Base-by-base conservation (phyloP, 2,329 filamentous ascomycete species). In the Diaporthe longicolla region DNA sequence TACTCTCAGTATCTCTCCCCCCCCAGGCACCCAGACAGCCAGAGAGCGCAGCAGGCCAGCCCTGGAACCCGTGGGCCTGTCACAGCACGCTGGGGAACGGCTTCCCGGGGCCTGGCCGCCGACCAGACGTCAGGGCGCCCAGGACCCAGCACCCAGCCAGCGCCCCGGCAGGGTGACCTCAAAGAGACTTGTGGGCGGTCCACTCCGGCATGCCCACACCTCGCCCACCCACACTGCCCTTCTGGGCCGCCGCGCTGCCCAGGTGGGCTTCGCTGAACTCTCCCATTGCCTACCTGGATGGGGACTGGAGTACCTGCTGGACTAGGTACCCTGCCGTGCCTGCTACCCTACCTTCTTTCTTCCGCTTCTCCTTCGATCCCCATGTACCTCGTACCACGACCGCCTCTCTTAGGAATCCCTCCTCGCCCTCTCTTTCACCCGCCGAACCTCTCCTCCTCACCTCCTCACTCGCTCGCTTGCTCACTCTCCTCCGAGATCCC, bases 331-430 rank as follows among this genome's bases (percentile, higher is more conserved):
- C 40, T 43, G 40, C 40, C 40, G 40, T 43, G 40, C 55, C 58
- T 58, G 40, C 29, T n/a, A 70, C 57, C n/a, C 43, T 66, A 52
- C 58, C 54, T 74, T 54, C 68, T 68, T 66, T 61, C 66, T 71
- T 71, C 61, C 66, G 59, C 66, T 54, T 66, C 52, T 71, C 59
- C 57, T 73, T 37, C 57, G 43, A 75, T 68, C 57, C 59, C 66
- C 66, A 63, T 70, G 58, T 73, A 73, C 52, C 73, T 72, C 70
- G 72, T 58, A 65, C 70, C 58, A 59, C 50, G 71, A 45, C 73
- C 66, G 68, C 58, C 61, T 71, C 48, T 72, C 59, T 70, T 48
- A 63, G 26, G 26, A 73, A 69, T 71, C 55, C 59, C 70, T 70
- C 72, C 65, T 63, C 29, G 29, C 50, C 57, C 48, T 61, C 61